phyloP scores from a whole-genome alignment of 2,329 filamentous ascomycete species.

The Thermoascus crustaceus region DNA sequence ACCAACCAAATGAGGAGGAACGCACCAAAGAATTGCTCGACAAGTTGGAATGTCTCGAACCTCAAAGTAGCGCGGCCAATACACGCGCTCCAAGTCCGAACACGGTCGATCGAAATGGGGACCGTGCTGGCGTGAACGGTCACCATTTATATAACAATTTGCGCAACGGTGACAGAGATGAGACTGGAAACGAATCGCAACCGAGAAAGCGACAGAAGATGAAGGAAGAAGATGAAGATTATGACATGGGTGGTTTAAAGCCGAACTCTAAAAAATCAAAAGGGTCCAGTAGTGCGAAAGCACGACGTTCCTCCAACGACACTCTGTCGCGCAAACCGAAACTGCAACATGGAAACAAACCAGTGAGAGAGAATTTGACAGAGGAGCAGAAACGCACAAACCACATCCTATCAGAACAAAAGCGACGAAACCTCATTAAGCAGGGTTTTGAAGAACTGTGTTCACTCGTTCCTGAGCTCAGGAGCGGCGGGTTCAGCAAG shows the following conservation, averaged over 20 bases:
- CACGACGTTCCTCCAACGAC: slow-evolving; percentile 25
- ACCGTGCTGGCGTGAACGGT: slow-evolving; percentile 11
- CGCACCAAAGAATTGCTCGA: slow-evolving; percentile 49
- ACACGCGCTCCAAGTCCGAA: slow-evolving; percentile 53
- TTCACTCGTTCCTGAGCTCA: slow-evolving; percentile 65
- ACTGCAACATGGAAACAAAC: slow-evolving; percentile 21
- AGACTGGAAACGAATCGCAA: slow-evolving; percentile 17
- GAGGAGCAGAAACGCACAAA: slow-evolving; percentile 79
- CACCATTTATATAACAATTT: slow-evolving; percentile 6
- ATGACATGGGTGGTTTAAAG: slow-evolving; percentile 25
- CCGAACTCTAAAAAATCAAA: slow-evolving; percentile 44
- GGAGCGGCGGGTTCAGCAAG: slow-evolving; percentile 71
- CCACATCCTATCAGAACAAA: slow-evolving; percentile 81
- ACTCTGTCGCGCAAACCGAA: slow-evolving; percentile 30
- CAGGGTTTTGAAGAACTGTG: slow-evolving; percentile 75
- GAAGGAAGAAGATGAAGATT: slow-evolving; percentile 36
- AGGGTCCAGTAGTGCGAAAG: slow-evolving; percentile 27
- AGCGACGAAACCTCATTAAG: slow-evolving; percentile 72
- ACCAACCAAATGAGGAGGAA: slow-evolving; percentile 51
- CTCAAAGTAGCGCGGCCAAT: slow-evolving; percentile 50
- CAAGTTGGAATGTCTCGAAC: slow-evolving; percentile 50
- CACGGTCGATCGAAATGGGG: slow-evolving; percentile 13
- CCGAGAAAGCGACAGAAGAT: slow-evolving; percentile 26
- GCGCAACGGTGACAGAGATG: slow-evolving; percentile 11
- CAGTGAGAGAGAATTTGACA: slow-evolving; percentile 53